Evolutionary conservation across 2,329 filamentous ascomycete genomes (phyloP).

Genomic region (Eutypella sp.): DNA sequence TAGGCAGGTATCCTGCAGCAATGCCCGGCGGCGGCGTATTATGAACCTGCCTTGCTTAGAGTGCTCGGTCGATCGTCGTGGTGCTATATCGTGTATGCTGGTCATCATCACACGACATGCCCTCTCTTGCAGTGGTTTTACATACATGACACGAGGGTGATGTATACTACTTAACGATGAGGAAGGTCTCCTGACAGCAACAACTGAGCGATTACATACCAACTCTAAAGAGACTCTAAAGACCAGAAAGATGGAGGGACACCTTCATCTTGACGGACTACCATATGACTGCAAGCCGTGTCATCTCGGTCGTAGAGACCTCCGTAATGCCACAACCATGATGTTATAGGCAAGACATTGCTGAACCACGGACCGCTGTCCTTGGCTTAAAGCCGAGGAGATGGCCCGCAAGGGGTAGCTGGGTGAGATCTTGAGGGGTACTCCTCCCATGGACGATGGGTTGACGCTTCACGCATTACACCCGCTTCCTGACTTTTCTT

Average conservation of each 20-base stretch:
- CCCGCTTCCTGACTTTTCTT: background rate
- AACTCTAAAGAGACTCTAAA: too few species aligned
- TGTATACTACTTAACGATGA: too few species aligned
- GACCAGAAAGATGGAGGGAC: too few species aligned
- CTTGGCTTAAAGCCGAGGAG: too few species aligned
- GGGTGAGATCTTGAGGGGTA: background rate
- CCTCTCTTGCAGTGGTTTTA: too few species aligned
- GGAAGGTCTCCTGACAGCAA: background rate
- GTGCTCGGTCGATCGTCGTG: background rate
- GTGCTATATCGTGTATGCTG: background rate
- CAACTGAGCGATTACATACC: background rate
- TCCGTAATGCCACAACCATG: background rate
- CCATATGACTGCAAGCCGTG: too few species aligned
- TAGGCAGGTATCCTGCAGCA: too few species aligned
- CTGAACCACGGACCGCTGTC: too few species aligned
- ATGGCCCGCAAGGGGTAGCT: too few species aligned
- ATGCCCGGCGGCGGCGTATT: too few species aligned
- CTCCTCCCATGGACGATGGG: background rate
- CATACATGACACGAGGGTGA: background rate
- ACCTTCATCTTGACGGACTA: too few species aligned
- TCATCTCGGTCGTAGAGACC: too few species aligned
- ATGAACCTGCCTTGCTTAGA: background rate
- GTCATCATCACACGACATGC: background rate
- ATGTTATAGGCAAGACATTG: background rate
- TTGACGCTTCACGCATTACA: background rate